A percentile compares a stretch with the other conserved stretches of the same genome.
Conservation (phyloP, 768 basidiomycete species). For the Zangia roseola region DNA sequence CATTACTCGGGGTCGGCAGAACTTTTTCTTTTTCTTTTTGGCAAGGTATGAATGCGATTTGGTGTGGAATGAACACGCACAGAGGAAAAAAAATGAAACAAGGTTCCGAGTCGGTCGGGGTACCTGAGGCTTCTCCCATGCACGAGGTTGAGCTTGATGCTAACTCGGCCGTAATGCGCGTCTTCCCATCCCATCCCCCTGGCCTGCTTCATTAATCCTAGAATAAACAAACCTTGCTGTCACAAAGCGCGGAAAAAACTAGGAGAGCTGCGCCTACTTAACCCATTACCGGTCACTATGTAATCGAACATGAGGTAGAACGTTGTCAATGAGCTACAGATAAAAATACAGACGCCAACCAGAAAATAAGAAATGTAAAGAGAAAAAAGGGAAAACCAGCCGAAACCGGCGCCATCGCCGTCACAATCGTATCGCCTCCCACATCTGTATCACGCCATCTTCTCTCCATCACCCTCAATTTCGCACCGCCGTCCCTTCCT, state of each 20-base stretch:
- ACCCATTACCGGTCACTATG: constrained; percentile 1
- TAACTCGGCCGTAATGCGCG: constrained; percentile 11
- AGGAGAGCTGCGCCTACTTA: too few relatives aligned
- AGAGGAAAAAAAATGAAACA: constrained; percentile 3
- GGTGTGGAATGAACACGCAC: too few relatives aligned
- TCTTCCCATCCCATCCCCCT: too few relatives aligned
- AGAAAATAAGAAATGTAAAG: constrained; percentile 1
- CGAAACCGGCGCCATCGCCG: constrained; percentile 3
- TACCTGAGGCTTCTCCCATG: constrained; percentile 10
- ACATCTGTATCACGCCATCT: constrained; percentile 4
- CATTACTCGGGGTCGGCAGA: too few relatives aligned
- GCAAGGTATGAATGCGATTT: too few relatives aligned
- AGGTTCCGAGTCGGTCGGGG: constrained; percentile 17
- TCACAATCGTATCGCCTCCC: constrained; percentile 1
- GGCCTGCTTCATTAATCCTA: constrained; percentile 6
- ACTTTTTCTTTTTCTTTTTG: too few relatives aligned
- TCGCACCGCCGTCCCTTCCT: constrained; percentile 34
- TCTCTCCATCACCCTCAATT: constrained; percentile 1
- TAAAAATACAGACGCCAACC: neutral
- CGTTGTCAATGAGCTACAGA: constrained; percentile 21
- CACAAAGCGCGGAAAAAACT: neutral
- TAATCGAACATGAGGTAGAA: constrained; percentile 16
- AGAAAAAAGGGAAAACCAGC: constrained; percentile 5
- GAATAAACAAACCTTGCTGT: constrained; percentile 8
- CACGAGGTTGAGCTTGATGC: neutral